A percentile compares a stretch with the other conserved stretches of the same genome.
Evolutionary conservation across 2,329 filamentous ascomycete species (phyloP).

Genomic region (Fusarium marasasianum): DNA sequence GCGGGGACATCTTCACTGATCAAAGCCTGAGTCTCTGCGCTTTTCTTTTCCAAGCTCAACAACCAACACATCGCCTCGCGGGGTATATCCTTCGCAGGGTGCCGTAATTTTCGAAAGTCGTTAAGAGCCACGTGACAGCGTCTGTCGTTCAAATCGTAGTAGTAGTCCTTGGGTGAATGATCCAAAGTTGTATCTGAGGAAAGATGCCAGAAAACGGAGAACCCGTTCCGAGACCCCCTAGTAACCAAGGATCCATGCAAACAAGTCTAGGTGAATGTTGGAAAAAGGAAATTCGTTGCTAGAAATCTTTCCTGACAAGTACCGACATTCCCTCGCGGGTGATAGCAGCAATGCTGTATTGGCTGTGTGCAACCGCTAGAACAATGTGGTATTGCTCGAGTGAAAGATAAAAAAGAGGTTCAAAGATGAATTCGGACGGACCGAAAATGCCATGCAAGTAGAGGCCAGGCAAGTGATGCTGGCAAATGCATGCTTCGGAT

Average conservation of each 20-base stretch:
- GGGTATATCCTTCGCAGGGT: constrained; percentile 56
- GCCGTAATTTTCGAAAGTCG: constrained; percentile 49
- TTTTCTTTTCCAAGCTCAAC: constrained; percentile 47
- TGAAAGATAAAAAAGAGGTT: constrained; percentile 37
- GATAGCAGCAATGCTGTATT: not conserved
- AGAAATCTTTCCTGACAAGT: constrained; percentile 34
- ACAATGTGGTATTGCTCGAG: constrained; percentile 18
- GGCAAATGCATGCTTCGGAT: constrained; percentile 45
- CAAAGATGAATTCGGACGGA: constrained; percentile 42
- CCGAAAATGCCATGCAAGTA: constrained; percentile 46
- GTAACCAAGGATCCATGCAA: constrained; percentile 45
- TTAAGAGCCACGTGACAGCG: constrained; percentile 51
- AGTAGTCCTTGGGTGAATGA: constrained; percentile 47
- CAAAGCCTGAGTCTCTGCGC: constrained; percentile 43
- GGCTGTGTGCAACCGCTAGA: not conserved
- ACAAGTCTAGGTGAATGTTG: constrained; percentile 45
- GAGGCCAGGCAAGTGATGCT: constrained; percentile 39
- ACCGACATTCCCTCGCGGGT: constrained; percentile 1
- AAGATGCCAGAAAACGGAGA: constrained; percentile 41
- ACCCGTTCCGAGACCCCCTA: constrained; percentile 40
- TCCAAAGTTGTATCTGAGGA: constrained; percentile 47
- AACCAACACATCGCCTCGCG: constrained; percentile 51
- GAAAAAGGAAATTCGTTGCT: constrained; percentile 43
- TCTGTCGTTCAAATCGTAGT: constrained; percentile 49
- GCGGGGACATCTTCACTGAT: constrained; percentile 34